A percentile compares a stretch with the other conserved stretches of the same genome.
phyloP scores from a whole-genome alignment of 2,329 filamentous ascomycete species.

The Colletotrichum camelliae region DNA sequence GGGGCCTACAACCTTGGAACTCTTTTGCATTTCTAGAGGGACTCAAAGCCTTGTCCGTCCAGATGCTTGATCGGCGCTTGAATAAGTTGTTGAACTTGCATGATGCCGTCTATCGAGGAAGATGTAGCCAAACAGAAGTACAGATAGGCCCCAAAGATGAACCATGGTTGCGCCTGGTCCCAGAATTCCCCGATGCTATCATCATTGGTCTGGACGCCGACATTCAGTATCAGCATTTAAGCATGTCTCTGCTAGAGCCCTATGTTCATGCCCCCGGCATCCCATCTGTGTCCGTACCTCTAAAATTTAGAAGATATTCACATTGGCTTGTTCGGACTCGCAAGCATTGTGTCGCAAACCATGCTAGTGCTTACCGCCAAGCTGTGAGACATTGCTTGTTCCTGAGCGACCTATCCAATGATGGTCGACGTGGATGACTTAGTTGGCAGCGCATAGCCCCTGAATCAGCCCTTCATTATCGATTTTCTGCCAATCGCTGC shows the following conservation, averaged over 20 bases:
- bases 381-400: neutral
- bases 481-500: neutral
- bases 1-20: neutral
- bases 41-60: neutral
- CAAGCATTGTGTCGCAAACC: neutral
- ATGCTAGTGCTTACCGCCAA: neutral
- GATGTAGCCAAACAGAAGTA: neutral
- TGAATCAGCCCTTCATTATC: neutral
- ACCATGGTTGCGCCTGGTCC: neutral
- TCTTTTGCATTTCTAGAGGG: neutral
- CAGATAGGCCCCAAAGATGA: neutral
- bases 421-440: neutral
- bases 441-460: neutral
- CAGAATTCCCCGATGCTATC: neutral
- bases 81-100: too few relatives aligned
- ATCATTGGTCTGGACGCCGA: neutral
- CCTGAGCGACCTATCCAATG: neutral
- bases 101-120: too few relatives aligned
- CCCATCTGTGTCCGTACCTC: neutral
- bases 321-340: neutral
- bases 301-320: accelerated
- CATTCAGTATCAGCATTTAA: neutral
- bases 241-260: accelerated
- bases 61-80: neutral
- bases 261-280: accelerated